Conservation (phyloP, 257 asterid species). For the Marsdenia floribunda region DNA sequence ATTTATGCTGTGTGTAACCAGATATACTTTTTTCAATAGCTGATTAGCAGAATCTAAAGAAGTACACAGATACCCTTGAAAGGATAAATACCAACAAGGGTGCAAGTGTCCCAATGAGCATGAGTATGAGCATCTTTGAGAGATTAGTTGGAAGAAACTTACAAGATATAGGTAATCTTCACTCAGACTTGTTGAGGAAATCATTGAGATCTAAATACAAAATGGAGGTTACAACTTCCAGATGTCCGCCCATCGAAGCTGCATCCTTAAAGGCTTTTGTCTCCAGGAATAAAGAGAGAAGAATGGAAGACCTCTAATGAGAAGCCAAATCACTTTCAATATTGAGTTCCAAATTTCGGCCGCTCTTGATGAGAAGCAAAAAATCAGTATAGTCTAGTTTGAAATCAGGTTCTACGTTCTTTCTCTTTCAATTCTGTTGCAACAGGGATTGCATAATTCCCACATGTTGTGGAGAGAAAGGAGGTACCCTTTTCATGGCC, state of each 20-base stretch:
- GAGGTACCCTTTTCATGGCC: slow-evolving; percentile 57
- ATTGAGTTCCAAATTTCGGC: not conserved
- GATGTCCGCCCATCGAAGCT: slow-evolving; percentile 10
- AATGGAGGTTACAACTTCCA: slow-evolving; percentile 3
- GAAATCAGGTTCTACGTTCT: slow-evolving; percentile 6
- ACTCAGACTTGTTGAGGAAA: slow-evolving; percentile 15
- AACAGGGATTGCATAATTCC: slow-evolving; percentile 38
- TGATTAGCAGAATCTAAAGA: not conserved
- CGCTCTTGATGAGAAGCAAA: slow-evolving; percentile 7
- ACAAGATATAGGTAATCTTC: slow-evolving; percentile 9
- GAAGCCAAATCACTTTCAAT: not conserved
- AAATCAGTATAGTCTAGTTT: slow-evolving; percentile 4
- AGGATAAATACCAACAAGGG: not conserved
- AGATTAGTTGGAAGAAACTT: slow-evolving; percentile 10
- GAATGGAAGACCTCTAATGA: not conserved
- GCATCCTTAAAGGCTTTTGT: not conserved
- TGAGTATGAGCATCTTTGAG: not conserved
- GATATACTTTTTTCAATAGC: not conserved
- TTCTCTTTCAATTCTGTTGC: slow-evolving; percentile 22
- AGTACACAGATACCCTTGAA: not conserved
- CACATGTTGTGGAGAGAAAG: slow-evolving; percentile 44
- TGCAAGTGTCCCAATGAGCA: not conserved
- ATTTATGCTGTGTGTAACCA: not conserved
- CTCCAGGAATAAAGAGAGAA: not conserved
- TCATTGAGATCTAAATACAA: slow-evolving; percentile 12